Evolutionary conservation across 1,284 basidiomycete species (phyloP), one percentile per base, ranked within the genome.

Genomic region (Trametes sp.): DNA sequence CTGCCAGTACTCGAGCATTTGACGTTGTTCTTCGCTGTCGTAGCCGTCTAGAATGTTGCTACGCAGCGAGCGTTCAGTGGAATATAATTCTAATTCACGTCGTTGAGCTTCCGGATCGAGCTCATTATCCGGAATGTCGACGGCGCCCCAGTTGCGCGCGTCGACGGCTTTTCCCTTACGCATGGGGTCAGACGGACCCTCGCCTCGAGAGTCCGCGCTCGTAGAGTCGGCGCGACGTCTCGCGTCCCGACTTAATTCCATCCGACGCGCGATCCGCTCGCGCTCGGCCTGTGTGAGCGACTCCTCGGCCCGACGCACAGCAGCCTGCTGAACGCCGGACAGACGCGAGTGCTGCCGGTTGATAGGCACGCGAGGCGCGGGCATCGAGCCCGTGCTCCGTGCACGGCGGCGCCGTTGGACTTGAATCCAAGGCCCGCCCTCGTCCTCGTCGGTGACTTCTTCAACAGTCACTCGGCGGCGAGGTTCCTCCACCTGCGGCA

Each of bases 121-220:
- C 29, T 68, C 64, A 11, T 62, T 44, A 2, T 53, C 29, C n/a
- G 61, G 63, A n/a, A 68, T 64, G 3, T 36, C 56, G 16, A 42
- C 50, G 28, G 35, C 53, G 31, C 66, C 64, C 66, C 66, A 68
- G 45, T 68, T 63, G n/a, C 61, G 58, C 23, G 63, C 61, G 33
- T 68, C 64, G 31, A 63, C 41, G 1, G 51, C 38, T 50, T 70
- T 70, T 0, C 67, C 69, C 35, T 70, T 70, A n/a, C 28, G 23
- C 52, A n/a, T 23, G 7, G 38, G 29, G 23, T 33, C 24, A 1
- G 68, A 69, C 1, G 65, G 57, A 6, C 65, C 68, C 28, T 65
- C 68, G 0, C 53, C 63, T 0, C 41, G 59, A n/a, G 63, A 64
- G 28, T 56, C 56, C 2, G 50, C 14, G 41, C 50, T 48, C 5